A percentile compares a stretch with the other conserved stretches of the same genome.
phyloP scores from a whole-genome alignment of 192 early-diverging fungal species.

The Chytriomyces sp. region DNA sequence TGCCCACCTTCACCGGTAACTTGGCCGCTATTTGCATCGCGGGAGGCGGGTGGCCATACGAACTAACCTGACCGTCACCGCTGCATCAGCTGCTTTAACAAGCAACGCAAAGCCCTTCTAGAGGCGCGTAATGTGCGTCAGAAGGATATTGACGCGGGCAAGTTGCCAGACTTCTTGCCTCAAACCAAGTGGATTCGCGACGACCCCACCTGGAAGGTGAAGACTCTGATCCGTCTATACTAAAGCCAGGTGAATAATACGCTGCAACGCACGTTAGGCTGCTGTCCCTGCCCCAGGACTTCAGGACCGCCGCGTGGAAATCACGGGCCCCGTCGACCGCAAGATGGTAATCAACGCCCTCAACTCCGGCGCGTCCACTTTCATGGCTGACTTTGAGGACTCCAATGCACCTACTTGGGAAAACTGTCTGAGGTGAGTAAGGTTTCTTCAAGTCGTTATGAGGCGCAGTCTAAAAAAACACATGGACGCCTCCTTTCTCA shows the following conservation, averaged over 20 bases:
- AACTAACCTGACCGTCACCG: too few relatives aligned
- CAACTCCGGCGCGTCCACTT: slow-evolving; percentile 90
- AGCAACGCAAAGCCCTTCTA: slow-evolving; percentile 85
- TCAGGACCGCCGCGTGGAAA: slow-evolving; percentile 91
- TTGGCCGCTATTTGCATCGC: too few relatives aligned
- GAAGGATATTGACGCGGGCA: slow-evolving; percentile 72
- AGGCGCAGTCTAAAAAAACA: background rate
- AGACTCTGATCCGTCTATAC: background rate
- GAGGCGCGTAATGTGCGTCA: slow-evolving; percentile 77
- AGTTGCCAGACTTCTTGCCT: slow-evolving; percentile 87
- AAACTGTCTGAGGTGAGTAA: slow-evolving; percentile 52
- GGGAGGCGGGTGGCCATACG: too few relatives aligned
- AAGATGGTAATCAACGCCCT: slow-evolving; percentile 99
- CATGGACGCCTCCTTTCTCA: background rate
- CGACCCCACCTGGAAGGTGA: slow-evolving; percentile 79
- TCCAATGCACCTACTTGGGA: slow-evolving; percentile 98
- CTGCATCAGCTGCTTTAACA: slow-evolving; percentile 78
- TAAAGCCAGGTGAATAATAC: background rate
- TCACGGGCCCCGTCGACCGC: slow-evolving; percentile 96
- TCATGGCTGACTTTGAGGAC: slow-evolving; percentile 99
- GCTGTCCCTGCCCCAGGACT: slow-evolving; percentile 89
- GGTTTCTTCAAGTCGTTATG: background rate
- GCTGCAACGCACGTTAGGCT: slow-evolving; percentile 37
- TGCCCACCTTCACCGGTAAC: slow-evolving; percentile 82
- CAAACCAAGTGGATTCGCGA: slow-evolving; percentile 90